Evolutionary conservation across 2,329 filamentous ascomycete species (phyloP), one percentile per base, ranked within the genome.

Genomic region (Ceratocystiopsis minuta): DNA sequence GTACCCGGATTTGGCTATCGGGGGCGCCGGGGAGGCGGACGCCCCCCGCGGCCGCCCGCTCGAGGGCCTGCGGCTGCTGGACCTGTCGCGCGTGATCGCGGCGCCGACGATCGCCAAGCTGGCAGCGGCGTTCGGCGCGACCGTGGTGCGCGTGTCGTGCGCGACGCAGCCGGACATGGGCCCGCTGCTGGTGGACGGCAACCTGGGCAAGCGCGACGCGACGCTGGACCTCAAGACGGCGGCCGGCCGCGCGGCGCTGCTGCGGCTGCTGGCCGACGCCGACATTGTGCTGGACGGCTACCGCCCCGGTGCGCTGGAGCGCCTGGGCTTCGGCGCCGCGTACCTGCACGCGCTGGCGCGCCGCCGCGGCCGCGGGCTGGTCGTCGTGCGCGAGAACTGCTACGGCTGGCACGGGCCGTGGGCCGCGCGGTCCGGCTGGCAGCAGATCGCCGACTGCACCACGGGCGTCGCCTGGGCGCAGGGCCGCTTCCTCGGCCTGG

Each of bases 391-490:
- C 11, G 65, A 68, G 53, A 67, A 67, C 51, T 67, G 64, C 52
- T 69, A 67, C 49, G 66, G 65, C 3, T 61, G 58, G 32, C 57
- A 66, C 38, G 66, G 66, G 0, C 58, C 59, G 11, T 67, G 61
- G 49, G 52, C 53, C 3, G 54, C 60, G 42, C 54, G 64, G 0
- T 60, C 61, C 2, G 66, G 65, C 9, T 70, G 65, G 65, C 64
- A 67, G 53, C 64, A 68, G 48, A 63, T 68, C 36, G 61, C 60
- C 34, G 61, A 65, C 44, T 77, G 67, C 43, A 75, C 65, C 55
- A 68, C 68, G 12, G 71, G 71, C 9, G 59, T 73, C 5, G 69
- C 71, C 0, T 75, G 69, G 68, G 66, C 64, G 18, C 73, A 77
- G 50, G 72, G 72, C 16, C 55, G 58, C 6, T 70, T 70, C 49